Evolutionary conservation across 2,329 filamentous ascomycete species (phyloP), one percentile per base, ranked within the genome.

Genomic region (Fusarium vanettenii): DNA sequence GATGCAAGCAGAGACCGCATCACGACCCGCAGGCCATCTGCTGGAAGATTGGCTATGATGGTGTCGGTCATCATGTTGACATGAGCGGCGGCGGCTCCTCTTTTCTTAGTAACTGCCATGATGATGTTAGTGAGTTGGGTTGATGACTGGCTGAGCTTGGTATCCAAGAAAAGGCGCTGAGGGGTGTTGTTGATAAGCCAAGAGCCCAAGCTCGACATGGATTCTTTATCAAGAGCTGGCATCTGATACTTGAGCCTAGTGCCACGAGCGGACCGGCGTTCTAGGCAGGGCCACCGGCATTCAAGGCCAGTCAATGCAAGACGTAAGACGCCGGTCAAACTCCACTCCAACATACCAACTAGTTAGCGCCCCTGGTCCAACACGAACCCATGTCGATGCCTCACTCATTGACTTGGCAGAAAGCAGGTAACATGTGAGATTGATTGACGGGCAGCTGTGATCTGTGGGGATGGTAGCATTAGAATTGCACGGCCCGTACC

Each of bases 51-150:
- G n/a, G 81, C 83, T 62, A 86, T 84, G 66, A 86, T 81, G 5
- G 82, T 85, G 66, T 86, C 85, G 3, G 82, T 84, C 85, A 86
- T 86, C 82, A 86, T 84, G 62, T 86, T 87, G 70, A 86, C 84
- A 73, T 86, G 85, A 29, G 84, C 82, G 39, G 70, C 75, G n/a
- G 74, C 78, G 63, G 69, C 70, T 61, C 71, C 39, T 37, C 37
- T 60, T 48, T 64, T 67, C 29, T 22, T n/a, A 18, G 55, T 1
- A n/a, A 57, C 20, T 25, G 55, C 31, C 55, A 57, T 57, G 57
- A 14, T 65, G 6, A 29, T 33, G 11, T 18, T 31, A 4, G 10
- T 6, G 14, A 55, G 5, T n/a, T n/a, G n/a, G n/a, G n/a, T n/a
- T n/a, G n/a, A n/a, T 20, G 27, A 6, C 6, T 9, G 27, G 27